Conservation (phyloP, 1,284 basidiomycete species). For the Ceratorhiza oryzae-sativae region DNA sequence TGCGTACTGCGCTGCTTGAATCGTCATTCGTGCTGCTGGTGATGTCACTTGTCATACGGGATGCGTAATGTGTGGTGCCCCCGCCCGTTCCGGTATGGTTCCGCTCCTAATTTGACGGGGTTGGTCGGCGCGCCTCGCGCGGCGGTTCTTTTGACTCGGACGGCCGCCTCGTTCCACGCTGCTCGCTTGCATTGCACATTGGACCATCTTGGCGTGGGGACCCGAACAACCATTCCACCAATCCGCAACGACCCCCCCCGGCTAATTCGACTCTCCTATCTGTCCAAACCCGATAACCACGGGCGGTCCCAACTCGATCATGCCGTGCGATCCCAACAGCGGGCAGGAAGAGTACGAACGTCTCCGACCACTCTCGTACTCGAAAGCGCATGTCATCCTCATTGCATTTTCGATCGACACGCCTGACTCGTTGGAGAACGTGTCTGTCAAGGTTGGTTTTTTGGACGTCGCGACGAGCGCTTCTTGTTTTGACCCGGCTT, state of each 20-base stretch:
- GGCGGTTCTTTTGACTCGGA: not conserved
- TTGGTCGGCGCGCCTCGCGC: not conserved
- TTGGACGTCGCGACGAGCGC: too few relatives aligned
- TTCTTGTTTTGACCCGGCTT: constrained; percentile 11
- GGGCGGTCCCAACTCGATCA: not conserved
- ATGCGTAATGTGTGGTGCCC: constrained; percentile 74
- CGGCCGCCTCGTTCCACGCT: not conserved
- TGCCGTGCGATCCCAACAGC: constrained; percentile 28
- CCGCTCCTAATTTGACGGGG: not conserved
- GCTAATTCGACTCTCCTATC: not conserved
- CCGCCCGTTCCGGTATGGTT: not conserved
- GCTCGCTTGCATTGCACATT: too few relatives aligned
- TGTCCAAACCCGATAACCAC: too few relatives aligned
- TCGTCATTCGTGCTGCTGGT: constrained; percentile 8
- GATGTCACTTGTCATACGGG: constrained; percentile 85
- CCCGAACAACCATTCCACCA: not conserved
- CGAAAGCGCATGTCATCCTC: constrained; percentile 97
- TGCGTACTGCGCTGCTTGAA: constrained; percentile 43
- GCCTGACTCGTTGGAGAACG: constrained; percentile 96
- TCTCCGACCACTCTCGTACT: constrained; percentile 93
- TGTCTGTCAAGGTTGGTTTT: constrained; percentile 79
- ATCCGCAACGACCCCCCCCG: too few relatives aligned
- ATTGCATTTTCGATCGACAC: constrained; percentile 97
- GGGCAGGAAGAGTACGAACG: constrained; percentile 59
- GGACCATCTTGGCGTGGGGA: not conserved